Conservation (phyloP, 441 rosid species). For the Oxalis stricta region DNA sequence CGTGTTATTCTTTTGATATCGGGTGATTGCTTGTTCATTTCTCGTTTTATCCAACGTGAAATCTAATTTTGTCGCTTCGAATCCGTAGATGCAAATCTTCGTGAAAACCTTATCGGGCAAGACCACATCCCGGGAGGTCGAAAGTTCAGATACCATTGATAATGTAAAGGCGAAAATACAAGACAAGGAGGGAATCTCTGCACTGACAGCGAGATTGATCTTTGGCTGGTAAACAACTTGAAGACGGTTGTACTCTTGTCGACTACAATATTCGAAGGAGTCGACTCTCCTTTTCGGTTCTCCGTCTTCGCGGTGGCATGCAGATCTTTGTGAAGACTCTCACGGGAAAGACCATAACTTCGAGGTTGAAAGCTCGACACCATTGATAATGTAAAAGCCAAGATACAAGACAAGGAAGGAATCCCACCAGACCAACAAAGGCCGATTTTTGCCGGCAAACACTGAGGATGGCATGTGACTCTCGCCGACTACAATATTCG, state of each 20-base stretch:
- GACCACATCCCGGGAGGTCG: slow-evolving; percentile 16
- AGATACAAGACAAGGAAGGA: slow-evolving; percentile 19
- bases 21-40: no score
- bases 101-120: slow-evolving; percentile 18
- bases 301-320: no score
- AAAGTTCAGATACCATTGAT: slow-evolving; percentile 13
- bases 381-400: slow-evolving; percentile 14
- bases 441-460: slow-evolving; percentile 19
- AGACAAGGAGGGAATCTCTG: slow-evolving; percentile 17
- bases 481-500: slow-evolving; percentile 21
- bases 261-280: no score
- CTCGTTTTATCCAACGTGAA: no score
- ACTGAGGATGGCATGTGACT: slow-evolving; percentile 19
- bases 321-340: slow-evolving; percentile 23
- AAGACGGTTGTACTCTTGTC: no score
- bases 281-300: no score
- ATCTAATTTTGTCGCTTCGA: no score
- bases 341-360: slow-evolving; percentile 18
- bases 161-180: slow-evolving; percentile 16
- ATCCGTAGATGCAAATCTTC: slow-evolving; percentile 29
- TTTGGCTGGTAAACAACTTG: no score
- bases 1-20: no score
- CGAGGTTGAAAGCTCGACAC: slow-evolving; percentile 16
- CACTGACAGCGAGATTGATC: no score
- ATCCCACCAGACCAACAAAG: slow-evolving; percentile 19